These are phyloP conservation scores for Vitis rotundifolia DNA, from an alignment of 164 flowering plant species.

Conservation along the genomic window DNA sequence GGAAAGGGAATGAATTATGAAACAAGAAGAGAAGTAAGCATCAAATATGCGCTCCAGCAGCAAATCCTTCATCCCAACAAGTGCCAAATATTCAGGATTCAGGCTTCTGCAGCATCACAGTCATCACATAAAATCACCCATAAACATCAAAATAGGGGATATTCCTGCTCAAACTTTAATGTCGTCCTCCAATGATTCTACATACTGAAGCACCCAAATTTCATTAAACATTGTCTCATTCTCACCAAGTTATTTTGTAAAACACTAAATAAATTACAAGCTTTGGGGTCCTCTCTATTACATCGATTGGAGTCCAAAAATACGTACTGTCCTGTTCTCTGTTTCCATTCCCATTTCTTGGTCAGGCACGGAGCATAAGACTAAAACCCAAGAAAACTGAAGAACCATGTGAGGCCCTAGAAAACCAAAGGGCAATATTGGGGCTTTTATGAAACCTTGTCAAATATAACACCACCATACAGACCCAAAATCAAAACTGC, in stretches of 20 bases:
- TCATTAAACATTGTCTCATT: background rate
- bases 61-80: too few species aligned
- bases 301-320: background rate
- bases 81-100: too few species aligned
- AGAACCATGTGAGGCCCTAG: background rate
- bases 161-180: too few species aligned
- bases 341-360: background rate
- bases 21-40: too few species aligned
- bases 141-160: too few species aligned
- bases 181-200: too few species aligned
- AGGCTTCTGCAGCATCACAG: too few species aligned
- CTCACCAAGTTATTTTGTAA: background rate
- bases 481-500: constrained; percentile 2
- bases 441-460: background rate
- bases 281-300: constrained; percentile 2
- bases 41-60: too few species aligned
- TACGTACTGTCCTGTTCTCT: background rate
- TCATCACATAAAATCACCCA: too few species aligned
- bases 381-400: background rate
- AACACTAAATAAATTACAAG: background rate
- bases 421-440: background rate
- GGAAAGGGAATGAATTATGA: too few species aligned
- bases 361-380: background rate
- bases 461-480: background rate
- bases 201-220: background rate